Evolutionary conservation across 352 stramenopile genomes (phyloP).

Genomic region (Phytophthora sp.): DNA sequence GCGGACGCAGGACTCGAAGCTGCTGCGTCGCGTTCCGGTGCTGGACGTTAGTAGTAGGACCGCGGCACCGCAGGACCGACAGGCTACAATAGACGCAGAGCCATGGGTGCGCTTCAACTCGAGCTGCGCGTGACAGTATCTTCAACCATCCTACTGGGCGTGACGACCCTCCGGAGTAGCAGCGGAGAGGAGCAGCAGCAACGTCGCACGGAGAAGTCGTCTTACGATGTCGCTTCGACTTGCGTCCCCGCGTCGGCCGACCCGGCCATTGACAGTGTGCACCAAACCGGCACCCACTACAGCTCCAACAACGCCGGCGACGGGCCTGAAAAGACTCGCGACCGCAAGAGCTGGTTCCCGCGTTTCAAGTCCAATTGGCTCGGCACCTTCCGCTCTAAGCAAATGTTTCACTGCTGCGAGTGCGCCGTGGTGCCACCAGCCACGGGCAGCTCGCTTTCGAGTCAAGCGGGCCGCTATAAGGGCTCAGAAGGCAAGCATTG

Average conservation of each 20-base stretch:
- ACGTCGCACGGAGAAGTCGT: not conserved
- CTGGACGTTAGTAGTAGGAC: slow-evolving; percentile 1
- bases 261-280: slow-evolving; percentile 42
- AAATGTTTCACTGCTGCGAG: slow-evolving; percentile 88
- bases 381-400: slow-evolving; percentile 86
- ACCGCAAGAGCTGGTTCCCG: slow-evolving; percentile 88
- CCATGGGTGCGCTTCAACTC: slow-evolving; percentile 38
- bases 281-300: slow-evolving; percentile 68
- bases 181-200: slow-evolving; percentile 2
- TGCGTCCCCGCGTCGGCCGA: not conserved
- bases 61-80: slow-evolving; percentile 15
- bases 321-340: slow-evolving; percentile 85
- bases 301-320: slow-evolving; percentile 81
- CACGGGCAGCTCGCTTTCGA: slow-evolving; percentile 28
- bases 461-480: slow-evolving; percentile 65
- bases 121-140: slow-evolving; percentile 5
- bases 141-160: slow-evolving; percentile 6
- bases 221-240: not conserved
- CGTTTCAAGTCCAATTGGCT: slow-evolving; percentile 90
- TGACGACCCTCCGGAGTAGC: not conserved
- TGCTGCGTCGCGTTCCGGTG: slow-evolving; percentile 17
- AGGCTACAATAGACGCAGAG: slow-evolving; percentile 30
- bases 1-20: not conserved
- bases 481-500: slow-evolving; percentile 85
- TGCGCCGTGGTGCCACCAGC: slow-evolving; percentile 61